Percentiles rank a stretch among this genome's conserved stretches.
phyloP scores from a whole-genome alignment of 257 asterid genomes.

The Knoxia roxburghii region DNA sequence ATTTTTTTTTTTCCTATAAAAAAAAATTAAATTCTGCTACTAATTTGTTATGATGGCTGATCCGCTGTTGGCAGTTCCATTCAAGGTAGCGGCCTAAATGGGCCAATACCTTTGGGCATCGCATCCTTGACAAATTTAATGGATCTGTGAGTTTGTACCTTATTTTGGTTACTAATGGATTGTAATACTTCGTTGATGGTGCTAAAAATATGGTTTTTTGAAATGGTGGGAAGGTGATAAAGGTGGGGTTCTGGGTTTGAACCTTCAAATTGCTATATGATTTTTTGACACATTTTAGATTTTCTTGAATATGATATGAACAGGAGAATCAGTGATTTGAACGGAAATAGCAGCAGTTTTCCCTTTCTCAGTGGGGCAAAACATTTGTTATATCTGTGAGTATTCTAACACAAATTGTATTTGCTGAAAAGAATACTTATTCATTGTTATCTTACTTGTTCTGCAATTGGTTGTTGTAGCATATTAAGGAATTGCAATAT shows the following conservation, averaged over 20 bases:
- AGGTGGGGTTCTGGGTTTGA: too few species aligned
- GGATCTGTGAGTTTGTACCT: constrained; percentile 46
- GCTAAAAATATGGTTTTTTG: background rate
- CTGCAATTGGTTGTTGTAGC: constrained; percentile 32
- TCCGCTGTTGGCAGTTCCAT: constrained; percentile 40
- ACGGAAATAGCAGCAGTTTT: constrained; percentile 44
- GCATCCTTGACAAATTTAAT: constrained; percentile 46
- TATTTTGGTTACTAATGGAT: background rate
- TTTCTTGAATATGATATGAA: too few species aligned
- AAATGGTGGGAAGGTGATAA: too few species aligned
- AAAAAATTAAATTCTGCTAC: too few species aligned
- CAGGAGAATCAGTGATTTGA: constrained; percentile 35
- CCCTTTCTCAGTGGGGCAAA: constrained; percentile 33
- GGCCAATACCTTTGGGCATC: constrained; percentile 60
- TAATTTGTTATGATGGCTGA: too few species aligned
- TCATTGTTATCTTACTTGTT: constrained; percentile 10
- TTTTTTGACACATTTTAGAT: too few species aligned
- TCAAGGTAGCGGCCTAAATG: constrained; percentile 55
- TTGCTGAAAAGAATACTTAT: background rate
- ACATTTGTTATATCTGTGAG: constrained; percentile 47
- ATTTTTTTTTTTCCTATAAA: too few species aligned
- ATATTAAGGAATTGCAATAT: constrained; percentile 72
- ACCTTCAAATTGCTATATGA: too few species aligned
- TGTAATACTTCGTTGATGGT: background rate
- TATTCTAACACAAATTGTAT: background rate